Base-by-base conservation (phyloP, 768 basidiomycete genomes). In the Melanogaster broomeanus region DNA sequence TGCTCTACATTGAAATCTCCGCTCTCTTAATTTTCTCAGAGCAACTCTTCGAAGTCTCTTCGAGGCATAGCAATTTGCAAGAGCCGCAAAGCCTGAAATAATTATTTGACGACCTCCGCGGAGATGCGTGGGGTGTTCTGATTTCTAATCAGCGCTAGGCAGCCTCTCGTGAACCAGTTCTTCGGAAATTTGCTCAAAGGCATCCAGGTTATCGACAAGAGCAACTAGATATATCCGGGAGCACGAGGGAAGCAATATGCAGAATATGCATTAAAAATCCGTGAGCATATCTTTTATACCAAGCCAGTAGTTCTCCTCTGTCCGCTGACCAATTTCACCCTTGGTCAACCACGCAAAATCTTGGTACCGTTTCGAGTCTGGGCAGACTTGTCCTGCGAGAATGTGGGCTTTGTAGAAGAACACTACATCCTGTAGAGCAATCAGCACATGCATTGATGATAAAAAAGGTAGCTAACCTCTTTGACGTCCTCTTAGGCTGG, bases 361-460 rank as follows among this genome's bases (percentile, higher is more conserved):
- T 44, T 75, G 72, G 53, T 88, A 73, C 19, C 71, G 66, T 56
- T 77, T 69, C n/a, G 74, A 65, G 28, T 80, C 67, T 16, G 87
- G 83, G 18, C 73, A 75, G 28, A 86, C 87, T 67, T 94, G 90
- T 16, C 96, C 96, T 2, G 91, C 85, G 62, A 98, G 78, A 47
- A 98, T 90, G 64, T 97, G 94, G 18, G 84, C 91, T 67, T 97
- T 97, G 76, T 90, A 90, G 76, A 97, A 91, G 74, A 98, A 99
- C 18, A 89, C 75, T 37, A 80, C 73, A 47, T 74, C 78, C 94
- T 97, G 61, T 0, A 35, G 22, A 22, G 21, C 9, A 30, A 43
- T 64, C 7, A 54, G 39, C n/a, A 33, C 10, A 53, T 28, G 49
- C 0, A 45, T 35, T 33, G 15, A 24, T 27, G 37, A 7, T 48